Evolutionary conservation across 805 yeast species (phyloP).

Genomic region (Candida sonorensis): DNA sequence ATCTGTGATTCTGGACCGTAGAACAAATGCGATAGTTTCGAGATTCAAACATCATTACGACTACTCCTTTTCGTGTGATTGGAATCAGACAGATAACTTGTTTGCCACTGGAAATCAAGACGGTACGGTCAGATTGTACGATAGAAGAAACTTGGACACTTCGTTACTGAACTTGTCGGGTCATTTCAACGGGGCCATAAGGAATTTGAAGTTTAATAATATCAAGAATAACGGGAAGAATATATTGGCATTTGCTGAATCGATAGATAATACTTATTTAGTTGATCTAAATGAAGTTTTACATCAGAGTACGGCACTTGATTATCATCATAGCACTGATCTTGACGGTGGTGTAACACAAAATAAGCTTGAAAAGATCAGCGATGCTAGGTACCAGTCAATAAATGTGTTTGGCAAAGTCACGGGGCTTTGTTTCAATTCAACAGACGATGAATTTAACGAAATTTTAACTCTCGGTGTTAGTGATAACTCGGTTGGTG

Average conservation of each 20-base stretch:
- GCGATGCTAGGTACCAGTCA: slow-evolving; percentile 30
- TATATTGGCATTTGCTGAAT: slow-evolving; percentile 46
- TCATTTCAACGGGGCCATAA: slow-evolving; percentile 36
- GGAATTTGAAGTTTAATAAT: slow-evolving; percentile 45
- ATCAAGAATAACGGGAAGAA: slow-evolving; percentile 22
- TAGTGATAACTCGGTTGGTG: slow-evolving; percentile 51
- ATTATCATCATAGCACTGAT: too few relatives aligned
- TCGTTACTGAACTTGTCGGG: slow-evolving; percentile 14
- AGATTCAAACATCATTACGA: slow-evolving; percentile 42
- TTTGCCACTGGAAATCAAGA: slow-evolving; percentile 58
- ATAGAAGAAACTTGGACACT: slow-evolving; percentile 29
- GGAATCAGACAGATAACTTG: slow-evolving; percentile 37
- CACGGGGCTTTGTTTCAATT: slow-evolving; percentile 44
- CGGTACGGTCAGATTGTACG: slow-evolving; percentile 48
- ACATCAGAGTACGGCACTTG: too few relatives aligned
- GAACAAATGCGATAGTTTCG: slow-evolving; percentile 14
- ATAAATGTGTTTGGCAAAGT: slow-evolving; percentile 53
- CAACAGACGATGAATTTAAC: slow-evolving; percentile 34
- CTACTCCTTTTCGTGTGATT: slow-evolving; percentile 54
- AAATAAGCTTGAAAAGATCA: too few relatives aligned
- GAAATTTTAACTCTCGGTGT: slow-evolving; percentile 48
- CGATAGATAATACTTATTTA: slow-evolving; percentile 51
- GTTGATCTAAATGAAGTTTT: slow-evolving; percentile 26
- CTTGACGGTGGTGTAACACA: too few relatives aligned
- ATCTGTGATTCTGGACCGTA: slow-evolving; percentile 38